phyloP scores from a whole-genome alignment of 2,329 filamentous ascomycete genomes.

The Fusarium sp. region DNA sequence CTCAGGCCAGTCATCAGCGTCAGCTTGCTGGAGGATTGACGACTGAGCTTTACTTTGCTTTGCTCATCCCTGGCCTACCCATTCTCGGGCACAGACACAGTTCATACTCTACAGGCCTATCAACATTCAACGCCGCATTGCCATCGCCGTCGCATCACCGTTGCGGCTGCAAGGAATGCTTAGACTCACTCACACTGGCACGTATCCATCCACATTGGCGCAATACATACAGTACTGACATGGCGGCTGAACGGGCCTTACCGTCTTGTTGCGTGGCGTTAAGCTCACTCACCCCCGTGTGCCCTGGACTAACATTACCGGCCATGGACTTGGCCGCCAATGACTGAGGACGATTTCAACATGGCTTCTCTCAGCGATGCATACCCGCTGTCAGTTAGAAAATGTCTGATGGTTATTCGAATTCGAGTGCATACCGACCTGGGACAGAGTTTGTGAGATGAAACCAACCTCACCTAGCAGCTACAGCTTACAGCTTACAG shows the following conservation, averaged over 20 bases:
- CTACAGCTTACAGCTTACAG: not conserved
- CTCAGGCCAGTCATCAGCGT: slow-evolving; percentile 5
- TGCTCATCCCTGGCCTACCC: not conserved
- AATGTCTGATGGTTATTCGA: not conserved
- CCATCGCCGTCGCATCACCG: not conserved
- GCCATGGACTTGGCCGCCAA: not conserved
- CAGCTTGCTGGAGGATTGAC: not conserved
- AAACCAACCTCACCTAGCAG: not conserved
- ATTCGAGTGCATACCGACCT: not conserved
- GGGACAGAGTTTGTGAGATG: not conserved
- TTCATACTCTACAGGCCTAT: slow-evolving; percentile 7
- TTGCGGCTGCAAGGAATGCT: slow-evolving; percentile 15
- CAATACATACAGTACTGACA: not conserved
- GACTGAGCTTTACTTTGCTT: not conserved
- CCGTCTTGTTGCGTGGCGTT: slow-evolving; percentile 21
- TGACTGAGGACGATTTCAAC: not conserved
- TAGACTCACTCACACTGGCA: not conserved
- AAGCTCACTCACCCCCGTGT: not conserved
- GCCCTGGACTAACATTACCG: slow-evolving; percentile 14
- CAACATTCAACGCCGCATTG: not conserved
- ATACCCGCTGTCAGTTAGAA: not conserved
- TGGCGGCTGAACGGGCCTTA: slow-evolving; percentile 20
- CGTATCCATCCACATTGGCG: not conserved
- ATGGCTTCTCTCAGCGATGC: not conserved
- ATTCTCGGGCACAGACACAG: slow-evolving; percentile 11